Base-by-base conservation (phyloP, 306 rosid genomes). In the Vigna trinervia region DNA sequence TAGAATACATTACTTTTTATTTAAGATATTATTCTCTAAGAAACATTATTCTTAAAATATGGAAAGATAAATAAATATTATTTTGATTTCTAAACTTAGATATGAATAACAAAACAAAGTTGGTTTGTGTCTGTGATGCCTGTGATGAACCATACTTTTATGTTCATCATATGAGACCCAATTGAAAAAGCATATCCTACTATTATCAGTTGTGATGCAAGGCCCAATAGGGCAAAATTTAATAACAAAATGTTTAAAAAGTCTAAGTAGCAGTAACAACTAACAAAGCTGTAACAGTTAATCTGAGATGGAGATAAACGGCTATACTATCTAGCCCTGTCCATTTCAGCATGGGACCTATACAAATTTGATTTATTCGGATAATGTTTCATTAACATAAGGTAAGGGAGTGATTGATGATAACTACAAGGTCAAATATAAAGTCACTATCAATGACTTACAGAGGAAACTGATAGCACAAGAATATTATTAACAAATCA, bases 371-470 rank as follows among this genome's bases (percentile, higher is more conserved):
- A 76, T 69, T 84, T 69, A 60, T 61, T 80, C 48, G 38, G 63
- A 84, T 85, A 71, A 82, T 77, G 67, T 84, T 65, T 28, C 43
- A 34, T 50, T 65, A 73, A 72, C 41, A 52, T 2, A 38, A 71
- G 79, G 74, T 3, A 15, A 50, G 45, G 74, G 73, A 60, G 74
- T 34, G 60, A 57, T 60, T 77, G 78, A 34, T 66, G 88, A 82
- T 84, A 70, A 82, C 78, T 74, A 59, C 74, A 65, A 82, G 77
- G 90, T 87, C 90, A 77, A 82, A 82, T 80, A 70, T 77, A 82
- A 80, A 69, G 90, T 87, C 90, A 41, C 85, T 50, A 82, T 87
- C 90, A 74, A 50, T 62, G 74, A 59, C 83, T 75, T 19, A 41
- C 45, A 72, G 14, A 41, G 8, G 41, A 73, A 68, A 63, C 23